Conservation (phyloP, 1,284 basidiomycete genomes). For the Rhodotorula sp. region DNA sequence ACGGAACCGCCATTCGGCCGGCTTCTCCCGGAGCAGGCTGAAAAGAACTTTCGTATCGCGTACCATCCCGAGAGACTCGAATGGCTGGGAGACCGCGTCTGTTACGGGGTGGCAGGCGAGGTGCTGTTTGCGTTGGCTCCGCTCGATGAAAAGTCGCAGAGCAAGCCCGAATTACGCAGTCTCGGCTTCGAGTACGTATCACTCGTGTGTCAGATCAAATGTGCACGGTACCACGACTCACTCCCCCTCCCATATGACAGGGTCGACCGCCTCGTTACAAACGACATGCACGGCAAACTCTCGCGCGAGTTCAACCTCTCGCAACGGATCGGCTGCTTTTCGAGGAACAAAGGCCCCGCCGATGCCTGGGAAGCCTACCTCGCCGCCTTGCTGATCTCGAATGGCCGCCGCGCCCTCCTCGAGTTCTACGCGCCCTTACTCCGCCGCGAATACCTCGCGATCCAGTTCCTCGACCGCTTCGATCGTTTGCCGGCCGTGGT, state of each 20-base stretch:
- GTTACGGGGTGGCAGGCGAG: not conserved
- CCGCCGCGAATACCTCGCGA: not conserved
- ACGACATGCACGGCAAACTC: not conserved
- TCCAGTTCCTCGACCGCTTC: not conserved
- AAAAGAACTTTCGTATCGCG: not conserved
- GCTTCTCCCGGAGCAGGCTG: not conserved
- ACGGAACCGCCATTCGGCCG: not conserved
- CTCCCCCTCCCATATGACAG: not conserved
- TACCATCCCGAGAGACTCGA: slow-evolving; percentile 15
- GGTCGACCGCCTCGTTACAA: not conserved
- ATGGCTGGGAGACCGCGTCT: slow-evolving; percentile 7
- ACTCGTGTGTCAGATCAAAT: not conserved
- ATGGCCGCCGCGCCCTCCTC: slow-evolving; percentile 4
- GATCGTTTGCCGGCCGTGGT: not conserved
- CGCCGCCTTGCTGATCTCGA: not conserved
- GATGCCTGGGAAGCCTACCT: slow-evolving; percentile 22
- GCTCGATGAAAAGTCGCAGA: no score
- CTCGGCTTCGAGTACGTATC: not conserved
- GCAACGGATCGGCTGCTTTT: not conserved
- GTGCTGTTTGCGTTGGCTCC: slow-evolving; percentile 8
- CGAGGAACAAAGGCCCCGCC: not conserved
- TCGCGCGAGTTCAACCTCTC: not conserved
- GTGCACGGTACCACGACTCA: no score
- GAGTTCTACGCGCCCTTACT: slow-evolving; percentile 19
- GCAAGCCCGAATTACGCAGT: not conserved